These are phyloP conservation scores for Serendipita vermifera DNA, from an alignment of 768 basidiomycete genomes.

Conservation along the genomic window DNA sequence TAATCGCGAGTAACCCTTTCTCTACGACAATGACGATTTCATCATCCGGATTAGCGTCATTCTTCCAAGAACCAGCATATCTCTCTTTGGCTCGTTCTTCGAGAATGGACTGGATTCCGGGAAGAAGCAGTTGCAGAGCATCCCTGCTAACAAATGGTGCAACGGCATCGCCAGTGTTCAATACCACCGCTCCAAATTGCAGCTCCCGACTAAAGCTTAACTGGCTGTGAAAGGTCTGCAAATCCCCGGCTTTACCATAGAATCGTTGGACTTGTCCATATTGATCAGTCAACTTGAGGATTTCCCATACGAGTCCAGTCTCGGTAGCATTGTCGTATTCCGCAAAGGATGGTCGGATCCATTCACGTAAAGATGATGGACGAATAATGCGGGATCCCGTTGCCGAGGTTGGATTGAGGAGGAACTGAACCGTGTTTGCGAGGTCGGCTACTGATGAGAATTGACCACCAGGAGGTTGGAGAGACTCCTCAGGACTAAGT, in stretches of 20 bases:
- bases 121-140: slow-evolving; percentile 22
- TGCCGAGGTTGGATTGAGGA: slow-evolving; percentile 30
- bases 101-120: slow-evolving; percentile 18
- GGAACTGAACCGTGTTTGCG: slow-evolving; percentile 29
- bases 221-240: not conserved
- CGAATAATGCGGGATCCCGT: slow-evolving; percentile 18
- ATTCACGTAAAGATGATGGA: slow-evolving; percentile 18
- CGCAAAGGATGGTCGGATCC: slow-evolving; percentile 22
- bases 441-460: slow-evolving; percentile 39
- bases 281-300: slow-evolving; percentile 14
- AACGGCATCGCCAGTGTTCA: slow-evolving; percentile 21
- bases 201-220: too few species aligned
- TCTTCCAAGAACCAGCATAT: slow-evolving; percentile 20
- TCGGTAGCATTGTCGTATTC: slow-evolving; percentile 19
- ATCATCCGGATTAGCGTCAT: slow-evolving; percentile 10
- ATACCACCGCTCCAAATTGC: not conserved
- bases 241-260: slow-evolving; percentile 22
- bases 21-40: slow-evolving; percentile 14
- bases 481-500: slow-evolving; percentile 27
- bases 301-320: slow-evolving; percentile 17
- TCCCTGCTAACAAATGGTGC: slow-evolving; percentile 19
- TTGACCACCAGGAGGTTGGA: slow-evolving; percentile 38
- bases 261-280: slow-evolving; percentile 16
- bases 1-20: slow-evolving; percentile 19
- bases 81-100: slow-evolving; percentile 13